A percentile compares a stretch with the other conserved stretches of the same genome.
phyloP scores from a whole-genome alignment of 306 rosid species.

The Potentilla sterilis region DNA sequence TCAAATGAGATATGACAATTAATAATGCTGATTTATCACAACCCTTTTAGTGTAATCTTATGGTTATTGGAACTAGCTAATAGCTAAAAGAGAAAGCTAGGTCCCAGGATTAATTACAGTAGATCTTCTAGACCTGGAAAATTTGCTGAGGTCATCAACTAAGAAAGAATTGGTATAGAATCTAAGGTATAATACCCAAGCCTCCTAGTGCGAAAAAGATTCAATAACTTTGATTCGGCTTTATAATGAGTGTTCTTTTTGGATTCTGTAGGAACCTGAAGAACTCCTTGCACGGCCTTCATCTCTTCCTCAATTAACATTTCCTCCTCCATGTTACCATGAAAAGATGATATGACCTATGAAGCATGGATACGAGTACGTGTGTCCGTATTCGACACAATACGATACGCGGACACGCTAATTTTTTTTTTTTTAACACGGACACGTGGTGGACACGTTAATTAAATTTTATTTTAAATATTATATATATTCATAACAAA shows the following conservation, averaged over 20 bases:
- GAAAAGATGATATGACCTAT: slow-evolving; percentile 50
- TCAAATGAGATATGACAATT: too few relatives aligned
- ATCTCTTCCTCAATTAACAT: slow-evolving; percentile 51
- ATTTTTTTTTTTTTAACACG: too few relatives aligned
- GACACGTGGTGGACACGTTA: too few relatives aligned
- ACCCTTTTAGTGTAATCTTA: background rate
- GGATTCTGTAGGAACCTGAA: slow-evolving; percentile 45
- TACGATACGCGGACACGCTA: too few relatives aligned
- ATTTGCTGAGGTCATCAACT: background rate
- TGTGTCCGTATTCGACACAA: too few relatives aligned
- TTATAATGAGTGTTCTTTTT: slow-evolving; percentile 37
- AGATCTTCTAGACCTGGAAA: background rate
- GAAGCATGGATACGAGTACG: too few relatives aligned
- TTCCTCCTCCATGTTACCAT: slow-evolving; percentile 44
- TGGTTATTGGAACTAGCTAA: background rate
- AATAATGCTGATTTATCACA: too few relatives aligned
- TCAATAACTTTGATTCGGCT: slow-evolving; percentile 59
- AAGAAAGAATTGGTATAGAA: slow-evolving; percentile 27
- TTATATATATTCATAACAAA: too few relatives aligned
- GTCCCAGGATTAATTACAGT: background rate
- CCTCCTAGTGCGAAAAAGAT: slow-evolving; percentile 80
- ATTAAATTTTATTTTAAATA: too few relatives aligned
- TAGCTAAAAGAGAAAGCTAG: background rate
- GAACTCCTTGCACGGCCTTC: slow-evolving; percentile 41
- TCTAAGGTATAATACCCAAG: slow-evolving; percentile 73